phyloP scores from a whole-genome alignment of 768 basidiomycete species.

The Tricholoma sp. region DNA sequence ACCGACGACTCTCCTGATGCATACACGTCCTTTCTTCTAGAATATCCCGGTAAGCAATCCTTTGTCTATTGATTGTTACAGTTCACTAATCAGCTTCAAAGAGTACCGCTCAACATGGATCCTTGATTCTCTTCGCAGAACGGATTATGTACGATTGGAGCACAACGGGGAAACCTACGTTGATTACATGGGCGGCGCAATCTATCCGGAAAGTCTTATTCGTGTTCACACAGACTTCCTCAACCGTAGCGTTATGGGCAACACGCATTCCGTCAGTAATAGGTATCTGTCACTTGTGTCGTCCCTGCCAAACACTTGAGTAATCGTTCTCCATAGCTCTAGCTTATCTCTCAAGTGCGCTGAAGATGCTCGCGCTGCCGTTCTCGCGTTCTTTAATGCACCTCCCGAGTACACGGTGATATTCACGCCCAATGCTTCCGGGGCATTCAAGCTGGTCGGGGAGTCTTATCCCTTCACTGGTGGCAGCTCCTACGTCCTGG shows the following conservation, averaged over 20 bases:
- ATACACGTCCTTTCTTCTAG: slow-evolving; percentile 45
- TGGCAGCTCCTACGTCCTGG: slow-evolving; percentile 60
- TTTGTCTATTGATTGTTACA: neutral
- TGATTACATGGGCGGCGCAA: slow-evolving; percentile 82
- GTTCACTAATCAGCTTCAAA: slow-evolving; percentile 11
- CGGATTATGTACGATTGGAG: slow-evolving; percentile 57
- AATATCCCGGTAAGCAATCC: slow-evolving; percentile 28
- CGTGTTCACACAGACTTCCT: slow-evolving; percentile 68
- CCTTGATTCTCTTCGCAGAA: slow-evolving; percentile 59
- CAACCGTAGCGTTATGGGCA: slow-evolving; percentile 62
- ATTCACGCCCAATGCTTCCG: slow-evolving; percentile 78
- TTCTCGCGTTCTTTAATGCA: slow-evolving; percentile 75
- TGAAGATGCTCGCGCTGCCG: slow-evolving; percentile 63
- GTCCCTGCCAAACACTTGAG: neutral
- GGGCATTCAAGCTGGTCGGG: slow-evolving; percentile 76
- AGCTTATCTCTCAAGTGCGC: slow-evolving; percentile 62
- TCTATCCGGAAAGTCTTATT: slow-evolving; percentile 77
- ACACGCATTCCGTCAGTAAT: slow-evolving; percentile 81
- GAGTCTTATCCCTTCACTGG: slow-evolving; percentile 70
- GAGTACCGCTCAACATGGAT: slow-evolving; percentile 70
- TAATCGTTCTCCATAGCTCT: slow-evolving; percentile 41
- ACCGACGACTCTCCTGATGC: slow-evolving; percentile 35
- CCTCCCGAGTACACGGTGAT: slow-evolving; percentile 74
- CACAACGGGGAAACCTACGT: slow-evolving; percentile 69
- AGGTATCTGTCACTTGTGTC: slow-evolving; percentile 48